Conservation (phyloP, 805 yeast genomes). For the Candida nitratophila region DNA sequence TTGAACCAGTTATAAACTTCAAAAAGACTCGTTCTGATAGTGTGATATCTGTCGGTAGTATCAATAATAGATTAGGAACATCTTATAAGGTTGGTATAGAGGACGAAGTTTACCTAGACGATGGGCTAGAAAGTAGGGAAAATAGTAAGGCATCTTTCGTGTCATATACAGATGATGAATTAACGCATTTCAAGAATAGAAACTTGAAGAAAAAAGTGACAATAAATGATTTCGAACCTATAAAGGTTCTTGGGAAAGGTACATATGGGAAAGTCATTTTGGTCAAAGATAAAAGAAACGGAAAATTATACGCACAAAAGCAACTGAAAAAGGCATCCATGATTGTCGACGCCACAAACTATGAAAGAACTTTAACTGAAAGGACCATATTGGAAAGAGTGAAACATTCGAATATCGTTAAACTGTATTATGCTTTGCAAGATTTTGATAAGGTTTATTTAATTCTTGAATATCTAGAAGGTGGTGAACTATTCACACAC, state of each 20-base stretch:
- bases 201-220: slow-evolving; percentile 10
- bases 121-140: slow-evolving; percentile 19
- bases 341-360: slow-evolving; percentile 46
- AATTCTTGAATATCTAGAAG: slow-evolving; percentile 75
- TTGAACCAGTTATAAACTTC: slow-evolving; percentile 7
- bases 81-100: slow-evolving; percentile 45
- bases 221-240: slow-evolving; percentile 58
- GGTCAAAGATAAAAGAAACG: slow-evolving; percentile 58
- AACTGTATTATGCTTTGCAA: slow-evolving; percentile 76
- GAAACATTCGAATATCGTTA: slow-evolving; percentile 76
- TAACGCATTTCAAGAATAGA: neutral
- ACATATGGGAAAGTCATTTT: slow-evolving; percentile 83
- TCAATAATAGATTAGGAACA: slow-evolving; percentile 33
- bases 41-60: slow-evolving; percentile 23
- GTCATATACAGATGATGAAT: neutral
- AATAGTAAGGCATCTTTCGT: slow-evolving; percentile 3
- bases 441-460: slow-evolving; percentile 71
- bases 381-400: slow-evolving; percentile 64
- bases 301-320: slow-evolving; percentile 75
- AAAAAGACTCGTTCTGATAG: slow-evolving; percentile 22
- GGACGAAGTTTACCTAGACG: slow-evolving; percentile 26
- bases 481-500: slow-evolving; percentile 78
- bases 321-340: slow-evolving; percentile 79
- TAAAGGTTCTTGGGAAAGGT: slow-evolving; percentile 78
- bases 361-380: slow-evolving; percentile 78